Evolutionary conservation across 2,329 filamentous ascomycete species (phyloP).

Genomic region (Westerdykella sp.): DNA sequence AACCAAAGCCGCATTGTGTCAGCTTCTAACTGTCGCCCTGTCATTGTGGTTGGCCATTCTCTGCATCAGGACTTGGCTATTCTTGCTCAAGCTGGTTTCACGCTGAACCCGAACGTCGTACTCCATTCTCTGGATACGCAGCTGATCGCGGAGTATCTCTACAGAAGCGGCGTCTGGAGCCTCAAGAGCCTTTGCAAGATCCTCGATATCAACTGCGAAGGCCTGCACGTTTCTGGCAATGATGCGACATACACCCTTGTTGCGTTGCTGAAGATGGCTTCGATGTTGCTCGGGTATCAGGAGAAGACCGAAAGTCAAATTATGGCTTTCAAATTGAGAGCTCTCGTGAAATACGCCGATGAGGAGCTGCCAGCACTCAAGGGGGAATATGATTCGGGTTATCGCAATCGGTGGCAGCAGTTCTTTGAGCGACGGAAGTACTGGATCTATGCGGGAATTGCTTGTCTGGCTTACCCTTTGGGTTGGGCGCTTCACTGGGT

Average conservation of each 20-base stretch:
- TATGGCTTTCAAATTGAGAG: too few relatives aligned
- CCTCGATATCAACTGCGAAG: slow-evolving; percentile 3
- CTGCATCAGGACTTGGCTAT: slow-evolving; percentile 1
- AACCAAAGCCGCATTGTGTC: too few relatives aligned
- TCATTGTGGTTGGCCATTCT: slow-evolving; percentile 3
- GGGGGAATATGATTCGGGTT: too few relatives aligned
- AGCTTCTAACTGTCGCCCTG: background rate
- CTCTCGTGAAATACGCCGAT: too few relatives aligned
- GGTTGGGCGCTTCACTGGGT: too few relatives aligned
- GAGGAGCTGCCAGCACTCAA: too few relatives aligned
- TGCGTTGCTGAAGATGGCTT: slow-evolving; percentile 6
- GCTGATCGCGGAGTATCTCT: slow-evolving; percentile 5
- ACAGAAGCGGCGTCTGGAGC: slow-evolving; percentile 1
- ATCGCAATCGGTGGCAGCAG: too few relatives aligned
- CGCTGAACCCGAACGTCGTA: slow-evolving; percentile 2
- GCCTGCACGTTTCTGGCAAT: slow-evolving; percentile 6
- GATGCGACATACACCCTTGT: slow-evolving; percentile 7
- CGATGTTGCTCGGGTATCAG: background rate
- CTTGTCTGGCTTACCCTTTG: too few relatives aligned
- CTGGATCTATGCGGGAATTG: too few relatives aligned
- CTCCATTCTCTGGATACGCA: slow-evolving; percentile 7
- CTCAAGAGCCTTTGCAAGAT: slow-evolving; percentile 6
- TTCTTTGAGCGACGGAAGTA: too few relatives aligned
- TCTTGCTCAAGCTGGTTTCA: slow-evolving; percentile 2
- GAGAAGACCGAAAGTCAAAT: too few relatives aligned